phyloP scores from a whole-genome alignment of 805 yeast species.

The Barnettozyma populi region DNA sequence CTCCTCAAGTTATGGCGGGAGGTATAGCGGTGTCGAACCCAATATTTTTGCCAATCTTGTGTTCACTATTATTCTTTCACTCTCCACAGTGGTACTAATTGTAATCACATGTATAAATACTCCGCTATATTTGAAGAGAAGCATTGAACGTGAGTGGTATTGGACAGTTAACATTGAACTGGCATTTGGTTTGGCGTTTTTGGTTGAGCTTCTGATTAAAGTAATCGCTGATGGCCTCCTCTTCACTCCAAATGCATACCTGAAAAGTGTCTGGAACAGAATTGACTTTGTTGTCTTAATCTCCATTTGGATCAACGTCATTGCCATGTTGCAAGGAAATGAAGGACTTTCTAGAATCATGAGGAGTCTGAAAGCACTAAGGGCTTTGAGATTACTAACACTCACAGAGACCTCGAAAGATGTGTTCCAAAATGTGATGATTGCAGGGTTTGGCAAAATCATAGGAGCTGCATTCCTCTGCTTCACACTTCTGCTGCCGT shows the following conservation, averaged over 20 bases:
- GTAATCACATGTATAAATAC: conserved; percentile 74
- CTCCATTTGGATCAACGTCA: conserved; percentile 73
- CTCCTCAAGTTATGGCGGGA: conserved; percentile 62
- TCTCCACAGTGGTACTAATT: conserved; percentile 64
- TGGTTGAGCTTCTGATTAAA: conserved; percentile 67
- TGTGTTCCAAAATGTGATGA: conserved; percentile 73
- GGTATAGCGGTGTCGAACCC: conserved; percentile 73
- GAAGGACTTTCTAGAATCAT: conserved; percentile 60
- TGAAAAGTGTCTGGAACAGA: conserved; percentile 74
- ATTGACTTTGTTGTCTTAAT: conserved; percentile 74
- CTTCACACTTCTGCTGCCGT: conserved; percentile 73
- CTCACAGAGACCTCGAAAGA: conserved; percentile 70
- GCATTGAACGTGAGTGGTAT: conserved; percentile 35
- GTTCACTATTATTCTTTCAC: conserved; percentile 49
- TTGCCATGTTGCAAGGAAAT: conserved; percentile 49
- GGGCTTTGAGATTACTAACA: conserved; percentile 81
- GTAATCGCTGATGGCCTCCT: conserved; percentile 81
- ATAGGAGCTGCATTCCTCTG: conserved; percentile 64
- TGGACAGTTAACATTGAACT: conserved; percentile 63
- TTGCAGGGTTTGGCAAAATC: conserved; percentile 74
- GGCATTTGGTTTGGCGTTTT: conserved; percentile 55
- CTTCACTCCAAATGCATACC: conserved; percentile 79
- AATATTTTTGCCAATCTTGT: conserved; percentile 43
- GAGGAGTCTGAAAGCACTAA: conserved; percentile 77
- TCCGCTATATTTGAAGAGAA: conserved; percentile 56